Evolutionary conservation across 306 rosid genomes (phyloP).

Genomic region (Prunus persica): Prunus_persica_NCBIv2 NC_034012.1:11584001-11584500

Average conservation of each 20-base stretch:
- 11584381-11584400: constrained; percentile 25
- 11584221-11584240: not conserved
- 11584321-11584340: constrained; percentile 12
- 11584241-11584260: not conserved
- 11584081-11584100: constrained; percentile 5
- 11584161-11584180: constrained; percentile 1
- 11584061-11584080: constrained; percentile 47
- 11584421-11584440: constrained; percentile 1
- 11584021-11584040: constrained; percentile 43
- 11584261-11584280: not conserved
- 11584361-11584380: not conserved
- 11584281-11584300: not conserved
- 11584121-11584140: not conserved
- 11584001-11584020: constrained; percentile 24
- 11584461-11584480: not conserved
- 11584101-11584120: too few species aligned
- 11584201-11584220: constrained; percentile 8
- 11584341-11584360: constrained; percentile 24
- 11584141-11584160: not conserved
- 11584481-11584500: constrained; percentile 23
- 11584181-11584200: constrained; percentile 23
- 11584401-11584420: not conserved
- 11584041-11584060: constrained; percentile 40
- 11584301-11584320: constrained; percentile 6
- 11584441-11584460: too few species aligned